Percentiles rank a stretch among this genome's conserved stretches.
Conservation (phyloP, 148 eudicot species). For the Chenopodium berlandieri region DNA sequence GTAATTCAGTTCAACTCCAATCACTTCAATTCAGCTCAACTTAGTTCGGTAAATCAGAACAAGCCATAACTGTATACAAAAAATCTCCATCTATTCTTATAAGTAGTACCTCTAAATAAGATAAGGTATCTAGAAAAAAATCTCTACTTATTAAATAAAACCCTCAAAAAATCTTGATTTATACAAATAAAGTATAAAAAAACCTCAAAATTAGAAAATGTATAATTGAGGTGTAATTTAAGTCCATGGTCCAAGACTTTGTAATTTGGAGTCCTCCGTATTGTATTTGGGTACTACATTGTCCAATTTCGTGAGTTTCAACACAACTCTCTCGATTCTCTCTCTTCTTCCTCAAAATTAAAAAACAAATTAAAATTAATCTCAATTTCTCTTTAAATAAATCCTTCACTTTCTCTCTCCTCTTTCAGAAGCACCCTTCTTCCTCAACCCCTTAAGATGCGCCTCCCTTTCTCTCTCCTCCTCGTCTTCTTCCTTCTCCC, state of each 20-base stretch:
- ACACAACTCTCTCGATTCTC: constrained; percentile 20
- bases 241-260: no score
- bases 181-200: no score
- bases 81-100: no score
- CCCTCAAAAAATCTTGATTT: no score
- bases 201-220: no score
- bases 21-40: not conserved
- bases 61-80: no score
- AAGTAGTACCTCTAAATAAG: no score
- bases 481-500: not conserved
- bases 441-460: constrained; percentile 24
- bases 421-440: not conserved
- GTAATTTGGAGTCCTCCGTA: not conserved
- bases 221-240: no score
- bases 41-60: no score
- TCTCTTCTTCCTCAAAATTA: constrained; percentile 9
- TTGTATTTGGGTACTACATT: constrained; percentile 15
- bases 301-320: constrained; percentile 28
- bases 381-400: not conserved
- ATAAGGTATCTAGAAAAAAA: no score
- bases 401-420: not conserved
- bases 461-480: constrained; percentile 31
- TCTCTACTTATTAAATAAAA: no score
- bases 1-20: not conserved
- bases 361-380: not conserved